Base-by-base conservation (phyloP, 495 filamentous ascomycete species). In the Halenospora varia region DNA sequence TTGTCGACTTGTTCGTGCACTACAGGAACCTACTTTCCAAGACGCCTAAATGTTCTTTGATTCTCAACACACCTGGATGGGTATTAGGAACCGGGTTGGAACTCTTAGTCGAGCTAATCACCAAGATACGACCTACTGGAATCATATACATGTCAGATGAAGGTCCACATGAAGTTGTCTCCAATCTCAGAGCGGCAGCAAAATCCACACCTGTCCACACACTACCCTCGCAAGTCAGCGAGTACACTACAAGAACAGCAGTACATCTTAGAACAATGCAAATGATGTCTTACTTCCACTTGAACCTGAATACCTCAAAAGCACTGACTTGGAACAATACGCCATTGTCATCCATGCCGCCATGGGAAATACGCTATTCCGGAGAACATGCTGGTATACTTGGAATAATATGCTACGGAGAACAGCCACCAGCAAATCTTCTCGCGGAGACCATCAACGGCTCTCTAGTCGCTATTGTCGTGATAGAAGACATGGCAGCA, bases 1-100 rank as follows among this genome's bases (percentile, higher is more conserved):
- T 78, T 9, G 74, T 83, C 51, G 85, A 94, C 60, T 81, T 96
- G 0, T 75, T 88, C 61, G 67, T 79, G 13, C 75, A 82, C 29
- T 92, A 92, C 66, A 79, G 76, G 19, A 67, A 67, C 10, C 45
- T 63, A 4, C 26, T 61, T 3, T 62, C 60, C 2, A 55, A 3
- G 2, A 9, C 48, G 6, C 68, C 66, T n/a, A 29, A 56, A 6
- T 66, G 71, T 23, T 86, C 88, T 2, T 75, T 96, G 8, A 74
- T 96, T 9, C 80, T 96, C 66, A 94, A 95, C 68, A 88, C 85
- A 11, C 84, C 89, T 1, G 89, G 89, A 19, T 94, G 90, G 90
- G 84, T 92, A 24, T 85, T 87, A 65, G 88, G 88, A 3, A 81
- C 82, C 8, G 88, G 88, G 1, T 71, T 92, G 3, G 86, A 90